Conservation (phyloP, 2,329 filamentous ascomycete species). For the Calcarisporium arbuscula region DNA sequence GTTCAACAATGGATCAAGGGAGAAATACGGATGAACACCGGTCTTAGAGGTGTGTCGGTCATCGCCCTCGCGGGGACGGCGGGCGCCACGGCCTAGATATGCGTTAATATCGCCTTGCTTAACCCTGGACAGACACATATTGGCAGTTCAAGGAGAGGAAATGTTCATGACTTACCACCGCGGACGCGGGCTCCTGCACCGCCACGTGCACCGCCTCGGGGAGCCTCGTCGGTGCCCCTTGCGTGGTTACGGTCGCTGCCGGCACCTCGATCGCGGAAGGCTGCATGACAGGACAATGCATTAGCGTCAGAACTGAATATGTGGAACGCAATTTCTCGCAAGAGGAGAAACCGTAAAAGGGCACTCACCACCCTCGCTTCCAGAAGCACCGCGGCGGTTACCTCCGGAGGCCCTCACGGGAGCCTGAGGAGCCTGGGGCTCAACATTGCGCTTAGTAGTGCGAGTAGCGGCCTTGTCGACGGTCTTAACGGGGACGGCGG, state of each 20-base stretch:
- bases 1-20: neutral
- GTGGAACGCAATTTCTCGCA: too few species aligned
- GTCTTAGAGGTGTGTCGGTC: constrained; percentile 47
- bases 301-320: constrained; percentile 3
- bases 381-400: constrained; percentile 53
- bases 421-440: constrained; percentile 63
- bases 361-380: constrained; percentile 79
- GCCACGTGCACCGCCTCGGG: constrained; percentile 50
- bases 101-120: neutral
- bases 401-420: constrained; percentile 42
- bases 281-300: constrained; percentile 43
- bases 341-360: constrained; percentile 4
- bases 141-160: constrained; percentile 1
- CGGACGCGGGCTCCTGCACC: constrained; percentile 58
- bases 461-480: constrained; percentile 77
- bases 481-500: constrained; percentile 78
- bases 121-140: too few species aligned
- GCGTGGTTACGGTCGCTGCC: constrained; percentile 77
- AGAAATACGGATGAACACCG: constrained; percentile 38
- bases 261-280: constrained; percentile 82
- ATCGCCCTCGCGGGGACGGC: constrained; percentile 46
- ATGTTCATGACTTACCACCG: constrained; percentile 39
- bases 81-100: constrained; percentile 47
- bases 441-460: constrained; percentile 77
- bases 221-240: constrained; percentile 66